Evolutionary conservation across 768 basidiomycete genomes (phyloP).

Genomic region (Hemileccinum rubropunctum): DNA sequence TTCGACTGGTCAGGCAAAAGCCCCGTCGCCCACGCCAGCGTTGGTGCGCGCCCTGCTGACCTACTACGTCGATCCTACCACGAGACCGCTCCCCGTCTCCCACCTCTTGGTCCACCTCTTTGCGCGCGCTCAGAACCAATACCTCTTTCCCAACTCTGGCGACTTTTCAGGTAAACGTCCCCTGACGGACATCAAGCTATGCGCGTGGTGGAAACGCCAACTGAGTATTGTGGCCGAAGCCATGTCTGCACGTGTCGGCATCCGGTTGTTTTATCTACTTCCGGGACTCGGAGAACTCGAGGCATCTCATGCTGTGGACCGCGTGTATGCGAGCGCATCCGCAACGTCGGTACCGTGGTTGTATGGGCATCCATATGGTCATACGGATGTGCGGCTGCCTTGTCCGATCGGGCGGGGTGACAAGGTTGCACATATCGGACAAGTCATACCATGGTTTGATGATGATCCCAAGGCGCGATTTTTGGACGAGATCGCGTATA

Average conservation of each 20-base stretch:
- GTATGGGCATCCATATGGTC: constrained; percentile 78
- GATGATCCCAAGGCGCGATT: constrained; percentile 97
- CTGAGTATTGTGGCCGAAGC: constrained; percentile 54
- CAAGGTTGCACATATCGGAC: constrained; percentile 45
- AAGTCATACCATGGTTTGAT: constrained; percentile 86
- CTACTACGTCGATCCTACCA: constrained; percentile 62
- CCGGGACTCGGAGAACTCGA: constrained; percentile 71
- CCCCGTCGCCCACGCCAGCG: constrained; percentile 64
- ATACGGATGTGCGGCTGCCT: constrained; percentile 39
- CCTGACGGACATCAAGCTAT: constrained; percentile 74
- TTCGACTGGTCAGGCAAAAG: constrained; percentile 72
- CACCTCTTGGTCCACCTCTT: constrained; percentile 85
- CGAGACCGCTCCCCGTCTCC: constrained; percentile 53
- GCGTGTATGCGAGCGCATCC: constrained; percentile 28
- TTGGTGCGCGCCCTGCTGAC: constrained; percentile 66
- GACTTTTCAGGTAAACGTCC: constrained; percentile 69
- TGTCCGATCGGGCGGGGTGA: constrained; percentile 38
- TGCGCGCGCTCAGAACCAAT: constrained; percentile 87
- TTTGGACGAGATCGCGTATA: constrained; percentile 84
- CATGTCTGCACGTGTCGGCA: constrained; percentile 23
- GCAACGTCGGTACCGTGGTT: constrained; percentile 45
- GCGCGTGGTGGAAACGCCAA: constrained; percentile 90
- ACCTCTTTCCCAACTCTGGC: constrained; percentile 88
- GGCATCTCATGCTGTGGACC: constrained; percentile 55
- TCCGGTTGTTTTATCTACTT: constrained; percentile 45